Percentiles rank a stretch among this genome's conserved stretches.
Evolutionary conservation across 2,329 filamentous ascomycete species (phyloP).

Genomic region (Aspergillus fumigatiaffinis): DNA sequence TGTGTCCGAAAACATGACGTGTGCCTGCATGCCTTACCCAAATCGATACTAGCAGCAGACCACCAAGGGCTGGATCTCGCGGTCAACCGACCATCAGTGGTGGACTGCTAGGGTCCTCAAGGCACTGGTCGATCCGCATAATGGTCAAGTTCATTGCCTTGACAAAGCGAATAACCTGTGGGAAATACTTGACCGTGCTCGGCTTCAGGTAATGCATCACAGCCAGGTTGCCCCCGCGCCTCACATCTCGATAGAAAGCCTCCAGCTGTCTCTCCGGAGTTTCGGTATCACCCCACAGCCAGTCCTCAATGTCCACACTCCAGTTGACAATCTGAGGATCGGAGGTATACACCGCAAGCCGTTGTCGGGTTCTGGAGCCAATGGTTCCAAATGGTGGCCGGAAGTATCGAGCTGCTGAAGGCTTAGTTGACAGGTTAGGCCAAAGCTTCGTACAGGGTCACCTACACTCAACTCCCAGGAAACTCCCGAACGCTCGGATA

Average conservation of each 20-base stretch:
- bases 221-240: slow-evolving; percentile 59
- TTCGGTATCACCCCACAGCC: slow-evolving; percentile 59
- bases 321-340: slow-evolving; percentile 61
- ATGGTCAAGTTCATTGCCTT: slow-evolving; percentile 61
- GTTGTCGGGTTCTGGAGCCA: slow-evolving; percentile 62
- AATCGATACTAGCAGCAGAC: slow-evolving; percentile 12
- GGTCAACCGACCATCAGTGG: slow-evolving; percentile 5
- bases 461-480: slow-evolving; percentile 34
- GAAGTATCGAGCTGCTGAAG: slow-evolving; percentile 53
- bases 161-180: slow-evolving; percentile 61
- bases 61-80: slow-evolving; percentile 27
- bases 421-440: background rate
- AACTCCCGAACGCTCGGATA: slow-evolving; percentile 27
- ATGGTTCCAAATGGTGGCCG: slow-evolving; percentile 66
- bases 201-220: slow-evolving; percentile 68
- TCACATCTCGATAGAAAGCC: slow-evolving; percentile 61
- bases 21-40: background rate
- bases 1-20: background rate
- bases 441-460: background rate
- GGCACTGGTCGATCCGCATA: slow-evolving; percentile 64
- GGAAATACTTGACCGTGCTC: slow-evolving; percentile 60
- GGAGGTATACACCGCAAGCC: slow-evolving; percentile 51
- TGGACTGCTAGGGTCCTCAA: slow-evolving; percentile 51
- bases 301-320: slow-evolving; percentile 69
- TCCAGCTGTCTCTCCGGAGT: slow-evolving; percentile 65